Evolutionary conservation across 164 flowering plant species (phyloP).

Genomic region (Liriodendron chinense): DNA sequence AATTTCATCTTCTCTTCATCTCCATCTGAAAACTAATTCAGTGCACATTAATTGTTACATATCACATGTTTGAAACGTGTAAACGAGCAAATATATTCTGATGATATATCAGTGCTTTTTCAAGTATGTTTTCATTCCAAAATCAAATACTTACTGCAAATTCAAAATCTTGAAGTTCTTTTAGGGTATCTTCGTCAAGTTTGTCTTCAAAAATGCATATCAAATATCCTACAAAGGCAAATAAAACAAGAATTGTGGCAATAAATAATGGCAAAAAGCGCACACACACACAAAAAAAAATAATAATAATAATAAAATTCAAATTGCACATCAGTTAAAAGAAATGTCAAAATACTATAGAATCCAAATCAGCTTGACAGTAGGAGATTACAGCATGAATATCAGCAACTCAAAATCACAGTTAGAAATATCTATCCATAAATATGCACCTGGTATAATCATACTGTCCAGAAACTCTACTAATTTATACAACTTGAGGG

Average conservation of each 20-base stretch:
- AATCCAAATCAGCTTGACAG: background rate
- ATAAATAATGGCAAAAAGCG: background rate
- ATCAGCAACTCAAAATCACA: too few species aligned
- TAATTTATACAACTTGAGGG: too few species aligned
- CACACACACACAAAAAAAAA: too few species aligned
- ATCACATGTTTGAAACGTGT: background rate
- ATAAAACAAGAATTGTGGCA: background rate
- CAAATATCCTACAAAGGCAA: constrained; percentile 64
- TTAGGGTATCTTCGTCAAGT: constrained; percentile 49
- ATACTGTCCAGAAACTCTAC: too few species aligned
- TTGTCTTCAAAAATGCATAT: constrained; percentile 76
- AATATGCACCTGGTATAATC: too few species aligned
- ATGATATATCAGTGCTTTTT: background rate
- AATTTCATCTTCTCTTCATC: constrained; percentile 62
- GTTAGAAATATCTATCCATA: too few species aligned
- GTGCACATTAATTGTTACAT: background rate
- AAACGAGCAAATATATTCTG: background rate
- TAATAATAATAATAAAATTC: too few species aligned
- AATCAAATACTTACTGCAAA: constrained; percentile 61
- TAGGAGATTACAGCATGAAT: background rate
- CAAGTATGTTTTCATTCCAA: background rate
- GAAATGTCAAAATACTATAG: background rate
- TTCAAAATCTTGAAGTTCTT: constrained; percentile 66
- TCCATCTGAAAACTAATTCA: constrained; percentile 66
- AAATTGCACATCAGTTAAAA: background rate